Conservation (phyloP, 75 land plant species). For the Adiantum capillusveneris region DNA sequence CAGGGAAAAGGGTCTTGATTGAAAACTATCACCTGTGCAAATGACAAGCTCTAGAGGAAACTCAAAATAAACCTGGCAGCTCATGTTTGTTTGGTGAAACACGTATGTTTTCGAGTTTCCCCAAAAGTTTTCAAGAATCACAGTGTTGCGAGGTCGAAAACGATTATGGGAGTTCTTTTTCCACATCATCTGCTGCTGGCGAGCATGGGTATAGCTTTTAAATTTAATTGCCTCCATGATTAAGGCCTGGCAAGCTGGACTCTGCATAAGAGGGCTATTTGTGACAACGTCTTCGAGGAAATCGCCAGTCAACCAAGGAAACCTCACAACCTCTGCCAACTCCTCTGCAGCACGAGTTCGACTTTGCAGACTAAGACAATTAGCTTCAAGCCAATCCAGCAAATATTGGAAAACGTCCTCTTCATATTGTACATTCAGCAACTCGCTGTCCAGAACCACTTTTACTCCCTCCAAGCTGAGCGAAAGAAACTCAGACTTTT, state of each 20-base stretch:
- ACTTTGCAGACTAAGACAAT: slow-evolving; percentile 15
- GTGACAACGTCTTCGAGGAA: slow-evolving; percentile 28
- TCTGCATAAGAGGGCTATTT: slow-evolving; percentile 19
- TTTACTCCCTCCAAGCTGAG: slow-evolving; percentile 31
- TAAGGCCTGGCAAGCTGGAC: slow-evolving; percentile 25
- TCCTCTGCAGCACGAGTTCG: slow-evolving; percentile 16
- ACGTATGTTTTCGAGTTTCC: slow-evolving; percentile 31
- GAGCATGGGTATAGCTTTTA: slow-evolving; percentile 32
- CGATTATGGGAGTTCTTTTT: slow-evolving; percentile 32
- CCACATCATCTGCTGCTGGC: slow-evolving; percentile 36
- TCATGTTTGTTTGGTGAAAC: slow-evolving; percentile 12
- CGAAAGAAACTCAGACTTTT: slow-evolving; percentile 26
- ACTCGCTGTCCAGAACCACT: slow-evolving; percentile 30
- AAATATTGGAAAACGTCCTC: slow-evolving; percentile 29
- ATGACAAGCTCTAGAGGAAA: slow-evolving; percentile 41
- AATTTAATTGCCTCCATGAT: slow-evolving; percentile 34
- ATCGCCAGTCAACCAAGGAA: slow-evolving; percentile 40
- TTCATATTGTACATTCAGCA: slow-evolving; percentile 27
- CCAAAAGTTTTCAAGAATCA: slow-evolving; percentile 37
- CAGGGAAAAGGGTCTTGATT: slow-evolving; percentile 23
- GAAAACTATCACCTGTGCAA: slow-evolving; percentile 37
- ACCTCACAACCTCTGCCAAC: slow-evolving; percentile 21
- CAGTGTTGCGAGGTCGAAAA: slow-evolving; percentile 32
- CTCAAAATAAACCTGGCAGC: slow-evolving; percentile 35
- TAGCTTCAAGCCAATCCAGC: slow-evolving; percentile 32